Conservation (phyloP, 805 yeast species). For the Blastobotrys parvus region DNA sequence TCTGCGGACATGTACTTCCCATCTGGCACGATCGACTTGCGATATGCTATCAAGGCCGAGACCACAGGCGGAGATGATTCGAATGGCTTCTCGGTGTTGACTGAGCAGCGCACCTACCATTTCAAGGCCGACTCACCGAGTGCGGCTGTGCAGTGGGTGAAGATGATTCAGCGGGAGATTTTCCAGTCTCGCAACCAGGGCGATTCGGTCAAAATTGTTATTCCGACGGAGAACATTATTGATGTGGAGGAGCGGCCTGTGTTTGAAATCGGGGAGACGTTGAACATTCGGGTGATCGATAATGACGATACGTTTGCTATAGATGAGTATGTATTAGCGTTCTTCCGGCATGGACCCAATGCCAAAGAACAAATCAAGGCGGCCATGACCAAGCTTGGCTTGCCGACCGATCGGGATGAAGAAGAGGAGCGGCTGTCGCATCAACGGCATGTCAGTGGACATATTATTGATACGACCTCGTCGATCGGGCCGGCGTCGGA, state of each 20-base stretch:
- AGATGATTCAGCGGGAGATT: conserved; percentile 61
- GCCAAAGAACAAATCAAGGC: conserved; percentile 16
- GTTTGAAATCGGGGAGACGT: conserved; percentile 46
- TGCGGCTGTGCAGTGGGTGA: conserved; percentile 76
- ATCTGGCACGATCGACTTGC: conserved; percentile 59
- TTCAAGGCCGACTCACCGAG: conserved; percentile 67
- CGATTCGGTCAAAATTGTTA: conserved; percentile 64
- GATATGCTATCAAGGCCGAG: conserved; percentile 54
- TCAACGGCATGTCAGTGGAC: conserved; percentile 2
- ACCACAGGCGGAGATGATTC: conserved; percentile 6
- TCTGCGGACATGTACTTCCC: conserved; percentile 87
- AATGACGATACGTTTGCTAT: conserved; percentile 43
- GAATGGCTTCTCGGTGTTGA: conserved; percentile 42
- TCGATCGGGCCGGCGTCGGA: no score
- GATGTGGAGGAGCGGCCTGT: conserved; percentile 51
- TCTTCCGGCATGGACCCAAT: conserved; percentile 36
- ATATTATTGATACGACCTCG: conserved; percentile 8
- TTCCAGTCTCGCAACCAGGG: conserved; percentile 65
- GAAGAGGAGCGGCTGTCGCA: not conserved
- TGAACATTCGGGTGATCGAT: conserved; percentile 56
- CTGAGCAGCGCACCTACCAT: conserved; percentile 49
- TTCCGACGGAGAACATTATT: conserved; percentile 62
- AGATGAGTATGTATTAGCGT: conserved; percentile 66
- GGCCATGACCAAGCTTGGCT: conserved; percentile 8
- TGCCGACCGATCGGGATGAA: conserved; percentile 1